Conservation (phyloP, 805 yeast species). For the Jamesozyma piceae region DNA sequence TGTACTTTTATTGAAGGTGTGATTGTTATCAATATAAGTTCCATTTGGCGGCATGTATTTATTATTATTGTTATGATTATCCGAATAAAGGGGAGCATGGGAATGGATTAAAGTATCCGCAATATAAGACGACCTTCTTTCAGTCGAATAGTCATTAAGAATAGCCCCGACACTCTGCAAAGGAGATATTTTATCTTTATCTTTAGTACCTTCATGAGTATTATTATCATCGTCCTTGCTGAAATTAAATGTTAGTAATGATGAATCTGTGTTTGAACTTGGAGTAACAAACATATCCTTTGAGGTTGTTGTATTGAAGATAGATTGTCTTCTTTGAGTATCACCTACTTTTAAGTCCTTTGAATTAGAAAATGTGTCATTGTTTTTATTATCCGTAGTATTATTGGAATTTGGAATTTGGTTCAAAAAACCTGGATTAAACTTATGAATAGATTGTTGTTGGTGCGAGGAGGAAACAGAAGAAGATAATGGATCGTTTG, state of each 20-base stretch:
- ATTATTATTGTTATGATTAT: background rate
- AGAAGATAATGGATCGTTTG: too few species aligned
- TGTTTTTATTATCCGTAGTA: background rate
- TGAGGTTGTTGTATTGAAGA: conserved; percentile 5
- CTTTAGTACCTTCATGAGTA: background rate
- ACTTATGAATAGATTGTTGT: background rate
- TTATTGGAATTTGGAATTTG: background rate
- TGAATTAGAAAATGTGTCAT: too few species aligned
- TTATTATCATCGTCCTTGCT: background rate
- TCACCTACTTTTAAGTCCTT: background rate
- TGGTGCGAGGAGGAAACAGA: too few species aligned
- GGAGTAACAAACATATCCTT: background rate
- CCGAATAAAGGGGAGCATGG: background rate
- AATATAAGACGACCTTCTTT: conserved; percentile 67
- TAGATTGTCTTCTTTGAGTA: conserved; percentile 10
- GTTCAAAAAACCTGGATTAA: background rate
- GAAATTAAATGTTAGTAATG: background rate
- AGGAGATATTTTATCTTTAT: background rate
- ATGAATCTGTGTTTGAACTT: background rate
- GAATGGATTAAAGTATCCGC: conserved; percentile 49
- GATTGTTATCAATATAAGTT: background rate
- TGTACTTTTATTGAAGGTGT: background rate
- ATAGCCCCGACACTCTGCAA: background rate
- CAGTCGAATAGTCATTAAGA: conserved; percentile 11
- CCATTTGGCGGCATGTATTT: background rate